These are phyloP conservation scores for Isoetes taiwanensis DNA, from an alignment of 75 land plant genomes.

Conservation along the genomic window DNA sequence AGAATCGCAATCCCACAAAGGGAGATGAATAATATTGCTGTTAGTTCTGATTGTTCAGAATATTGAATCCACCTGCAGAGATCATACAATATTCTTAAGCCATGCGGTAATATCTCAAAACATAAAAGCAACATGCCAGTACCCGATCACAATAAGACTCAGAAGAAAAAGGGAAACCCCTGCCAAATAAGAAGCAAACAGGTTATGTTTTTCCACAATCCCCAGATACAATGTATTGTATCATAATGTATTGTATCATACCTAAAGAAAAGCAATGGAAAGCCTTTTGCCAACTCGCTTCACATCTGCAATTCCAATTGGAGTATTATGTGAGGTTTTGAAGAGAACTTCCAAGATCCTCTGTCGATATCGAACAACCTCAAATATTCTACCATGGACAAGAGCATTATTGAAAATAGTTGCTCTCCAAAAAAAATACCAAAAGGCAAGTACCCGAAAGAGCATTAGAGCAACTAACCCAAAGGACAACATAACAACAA, in stretches of 20 bases:
- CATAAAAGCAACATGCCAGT: too few species aligned
- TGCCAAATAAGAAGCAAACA: not conserved
- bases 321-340: too few species aligned
- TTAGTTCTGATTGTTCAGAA: slow-evolving; percentile 2
- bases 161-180: slow-evolving; percentile 6
- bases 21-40: slow-evolving; percentile 8
- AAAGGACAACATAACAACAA: too few species aligned
- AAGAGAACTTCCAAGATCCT: too few species aligned
- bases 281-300: not conserved
- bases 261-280: not conserved
- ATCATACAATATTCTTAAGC: not conserved
- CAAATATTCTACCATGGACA: too few species aligned
- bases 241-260: not conserved
- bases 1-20: slow-evolving; percentile 5
- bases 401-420: too few species aligned
- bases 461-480: too few species aligned
- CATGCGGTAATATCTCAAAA: too few species aligned
- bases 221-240: not conserved
- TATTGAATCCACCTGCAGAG: not conserved
- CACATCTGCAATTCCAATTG: not conserved
- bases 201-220: too few species aligned
- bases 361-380: too few species aligned
- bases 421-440: too few species aligned
- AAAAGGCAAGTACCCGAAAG: not conserved
- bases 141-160: slow-evolving; percentile 2